These are phyloP conservation scores for Cudoniella acicularis DNA, from an alignment of 495 filamentous ascomycete species.

Conservation along the genomic window DNA sequence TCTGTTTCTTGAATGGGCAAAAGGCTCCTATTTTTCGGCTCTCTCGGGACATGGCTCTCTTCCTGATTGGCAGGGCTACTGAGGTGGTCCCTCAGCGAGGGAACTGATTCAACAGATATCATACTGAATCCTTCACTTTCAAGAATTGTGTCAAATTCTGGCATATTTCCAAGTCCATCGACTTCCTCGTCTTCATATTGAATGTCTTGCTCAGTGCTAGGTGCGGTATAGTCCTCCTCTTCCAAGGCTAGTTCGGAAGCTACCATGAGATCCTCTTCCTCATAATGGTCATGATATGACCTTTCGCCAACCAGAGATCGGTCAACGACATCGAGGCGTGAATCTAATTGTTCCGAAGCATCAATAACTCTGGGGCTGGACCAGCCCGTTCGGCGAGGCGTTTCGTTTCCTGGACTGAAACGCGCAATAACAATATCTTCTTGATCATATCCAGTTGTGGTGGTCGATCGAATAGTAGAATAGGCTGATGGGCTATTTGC, in stretches of 20 bases:
- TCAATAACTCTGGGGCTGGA: slow-evolving; percentile 22
- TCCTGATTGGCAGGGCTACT: slow-evolving; percentile 19
- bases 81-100: slow-evolving; percentile 22
- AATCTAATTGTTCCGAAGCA: background rate
- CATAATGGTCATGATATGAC: background rate
- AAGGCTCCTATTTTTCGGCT: slow-evolving; percentile 4
- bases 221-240: background rate
- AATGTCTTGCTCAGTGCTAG: no score
- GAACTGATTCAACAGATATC: slow-evolving; percentile 30
- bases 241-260: no score
- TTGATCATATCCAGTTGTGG: slow-evolving; percentile 2
- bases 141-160: slow-evolving; percentile 27
- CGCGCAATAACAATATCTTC: slow-evolving; percentile 17
- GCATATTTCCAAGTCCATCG: slow-evolving; percentile 14
- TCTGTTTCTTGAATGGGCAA: background rate
- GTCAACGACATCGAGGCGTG: background rate
- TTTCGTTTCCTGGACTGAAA: slow-evolving; percentile 23
- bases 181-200: slow-evolving; percentile 18
- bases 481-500: slow-evolving; percentile 10
- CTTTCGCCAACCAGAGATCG: background rate
- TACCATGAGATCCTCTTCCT: background rate
- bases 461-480: slow-evolving; percentile 22
- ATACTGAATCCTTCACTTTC: slow-evolving; percentile 30
- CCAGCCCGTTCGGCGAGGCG: slow-evolving; percentile 18
- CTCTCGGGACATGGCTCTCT: slow-evolving; percentile 1